Percentiles rank a stretch among this genome's conserved stretches.
phyloP scores from a whole-genome alignment of 1,139 yeast species.

The Protomyces lactucae-debilis region DNA sequence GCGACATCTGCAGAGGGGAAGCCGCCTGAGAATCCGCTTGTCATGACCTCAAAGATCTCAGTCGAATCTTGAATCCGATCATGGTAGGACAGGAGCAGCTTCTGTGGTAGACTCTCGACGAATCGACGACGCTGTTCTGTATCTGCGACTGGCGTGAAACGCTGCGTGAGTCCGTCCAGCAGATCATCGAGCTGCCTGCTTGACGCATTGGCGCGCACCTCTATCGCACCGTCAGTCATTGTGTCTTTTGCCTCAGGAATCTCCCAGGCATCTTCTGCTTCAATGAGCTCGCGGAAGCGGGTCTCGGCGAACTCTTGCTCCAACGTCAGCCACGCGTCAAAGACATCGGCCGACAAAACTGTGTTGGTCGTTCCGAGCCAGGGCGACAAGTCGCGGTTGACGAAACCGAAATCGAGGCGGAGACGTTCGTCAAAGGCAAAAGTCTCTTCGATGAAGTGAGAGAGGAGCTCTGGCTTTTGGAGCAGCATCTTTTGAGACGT shows the following conservation, averaged over 20 bases:
- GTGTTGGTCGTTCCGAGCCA: conserved; percentile 63
- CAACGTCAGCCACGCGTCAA: conserved; percentile 61
- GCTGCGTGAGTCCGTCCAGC: conserved; percentile 61
- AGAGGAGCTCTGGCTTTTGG: conserved; percentile 49
- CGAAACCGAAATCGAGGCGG: conserved; percentile 52
- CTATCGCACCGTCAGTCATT: conserved; percentile 32
- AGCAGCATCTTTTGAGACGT: conserved; percentile 42
- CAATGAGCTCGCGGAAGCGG: conserved; percentile 57
- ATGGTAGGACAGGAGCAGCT: conserved; percentile 57
- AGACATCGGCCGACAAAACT: conserved; percentile 45
- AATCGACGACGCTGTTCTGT: conserved; percentile 63
- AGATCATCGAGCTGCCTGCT: conserved; percentile 59
- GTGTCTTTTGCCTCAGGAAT: conserved; percentile 48
- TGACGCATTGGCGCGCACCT: conserved; percentile 58
- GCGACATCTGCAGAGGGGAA: conserved; percentile 42
- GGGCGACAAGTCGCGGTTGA: conserved; percentile 45
- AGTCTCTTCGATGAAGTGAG: conserved; percentile 59
- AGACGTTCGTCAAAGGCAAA: conserved; percentile 56
- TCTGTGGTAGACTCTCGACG: conserved; percentile 64
- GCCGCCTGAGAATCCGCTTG: conserved; percentile 42
- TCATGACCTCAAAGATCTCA: conserved; percentile 48
- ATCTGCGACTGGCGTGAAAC: conserved; percentile 54
- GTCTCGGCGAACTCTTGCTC: conserved; percentile 56
- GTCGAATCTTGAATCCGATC: conserved; percentile 49
- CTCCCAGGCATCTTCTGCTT: conserved; percentile 52